Base-by-base conservation (phyloP, 768 basidiomycete genomes). In the Amanita rubescens region DNA sequence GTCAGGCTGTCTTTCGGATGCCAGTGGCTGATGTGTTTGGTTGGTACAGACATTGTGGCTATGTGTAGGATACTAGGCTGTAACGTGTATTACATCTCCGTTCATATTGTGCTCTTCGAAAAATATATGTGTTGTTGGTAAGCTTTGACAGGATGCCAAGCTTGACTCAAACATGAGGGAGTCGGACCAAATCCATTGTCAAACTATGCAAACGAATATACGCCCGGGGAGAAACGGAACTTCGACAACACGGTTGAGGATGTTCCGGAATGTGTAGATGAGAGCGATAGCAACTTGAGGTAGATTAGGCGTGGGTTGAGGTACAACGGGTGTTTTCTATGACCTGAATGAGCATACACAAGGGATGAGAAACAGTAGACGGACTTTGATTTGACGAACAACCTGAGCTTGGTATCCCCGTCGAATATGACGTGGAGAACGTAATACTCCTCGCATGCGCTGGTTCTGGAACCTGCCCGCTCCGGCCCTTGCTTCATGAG, bases 261-360 rank as follows among this genome's bases (percentile, higher is more conserved):
- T 65, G 32, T 78, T 80, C 6, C 87, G 75, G 19, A 85, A 62
- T 1, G 74, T 66, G 56, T 76, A 87, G 2, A 71, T 68, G 6
- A 68, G 39, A 0, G 80, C 79, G 8, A 76, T 60, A 38, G 69
- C 67, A 1, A 73, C 9, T 61, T 89, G 87, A 0, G 63, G 61
- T 85, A 86, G 7, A 89, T 57, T 5, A 87, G 67, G n/a, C 79
- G 78, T 1, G 85, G 85, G 50, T 88, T 88, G 20, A 89, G 71
- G 60, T 87, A 83, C 57, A 80, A 79, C 0, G 85, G 86, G 55
- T 90, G 85, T 66, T 85, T 88, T 61, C 86, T 88, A 56, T 12
- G 8, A 15, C 17, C 49, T n/a, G 47, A 10, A 38, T 9, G 27
- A 30, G n/a, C n/a, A n/a, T n/a, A n/a, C n/a, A 20, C n/a, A 22